Percentiles rank a stretch among this genome's conserved stretches.
Conservation (phyloP, 148 eudicot genomes). For the Rhododendron williamsianum region DNA sequence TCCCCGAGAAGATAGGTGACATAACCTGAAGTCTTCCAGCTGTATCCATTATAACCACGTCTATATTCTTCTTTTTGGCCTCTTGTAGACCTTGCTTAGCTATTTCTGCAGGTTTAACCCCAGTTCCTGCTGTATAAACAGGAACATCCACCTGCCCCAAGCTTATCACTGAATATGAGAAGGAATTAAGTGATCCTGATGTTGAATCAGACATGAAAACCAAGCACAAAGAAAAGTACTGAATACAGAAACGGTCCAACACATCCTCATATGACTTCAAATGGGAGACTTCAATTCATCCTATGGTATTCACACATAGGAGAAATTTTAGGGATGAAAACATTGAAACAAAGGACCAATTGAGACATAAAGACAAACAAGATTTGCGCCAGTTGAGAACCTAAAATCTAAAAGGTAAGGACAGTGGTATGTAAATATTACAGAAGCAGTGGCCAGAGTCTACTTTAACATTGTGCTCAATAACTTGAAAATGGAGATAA, state of each 20-base stretch:
- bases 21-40: conserved; percentile 98
- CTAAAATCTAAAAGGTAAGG: neutral
- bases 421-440: neutral
- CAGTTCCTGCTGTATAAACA: conserved; percentile 86
- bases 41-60: conserved; percentile 92
- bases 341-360: neutral
- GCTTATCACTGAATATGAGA: conserved; percentile 38
- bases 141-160: conserved; percentile 86
- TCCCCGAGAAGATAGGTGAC: conserved; percentile 6
- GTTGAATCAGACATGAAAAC: neutral
- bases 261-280: conserved; percentile 3
- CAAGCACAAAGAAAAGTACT: neutral
- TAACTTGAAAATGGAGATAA: conserved; percentile 1
- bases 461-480: neutral
- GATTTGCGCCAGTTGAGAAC: neutral
- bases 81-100: conserved; percentile 76
- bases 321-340: neutral
- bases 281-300: neutral
- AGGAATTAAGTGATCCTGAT: conserved; percentile 16
- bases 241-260: neutral
- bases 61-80: conserved; percentile 79
- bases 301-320: neutral
- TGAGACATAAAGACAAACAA: neutral
- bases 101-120: conserved; percentile 80
- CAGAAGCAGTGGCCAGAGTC: conserved; percentile 1